Evolutionary conservation across 2,329 filamentous ascomycete species (phyloP).

Genomic region (Magnaporthiopsis incrustans): DNA sequence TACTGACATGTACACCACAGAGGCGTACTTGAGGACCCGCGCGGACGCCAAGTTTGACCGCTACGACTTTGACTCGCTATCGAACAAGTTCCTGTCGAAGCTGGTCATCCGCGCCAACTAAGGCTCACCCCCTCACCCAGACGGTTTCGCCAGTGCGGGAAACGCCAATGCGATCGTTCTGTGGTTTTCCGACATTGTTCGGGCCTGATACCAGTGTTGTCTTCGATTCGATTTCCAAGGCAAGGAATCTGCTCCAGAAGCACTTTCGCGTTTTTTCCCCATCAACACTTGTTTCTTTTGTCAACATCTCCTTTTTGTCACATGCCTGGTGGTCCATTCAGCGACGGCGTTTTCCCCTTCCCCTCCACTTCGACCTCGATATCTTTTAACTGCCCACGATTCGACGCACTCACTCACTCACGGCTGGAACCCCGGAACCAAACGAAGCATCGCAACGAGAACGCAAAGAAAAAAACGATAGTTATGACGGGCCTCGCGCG

Average conservation of each 20-base stretch:
- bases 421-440: constrained; percentile 16
- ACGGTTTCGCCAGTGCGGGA: not conserved
- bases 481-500: constrained; percentile 8
- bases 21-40: constrained; percentile 77
- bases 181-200: constrained; percentile 9
- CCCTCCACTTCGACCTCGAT: constrained; percentile 8
- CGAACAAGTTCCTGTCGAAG: constrained; percentile 95
- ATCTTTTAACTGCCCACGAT: constrained; percentile 6
- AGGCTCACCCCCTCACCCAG: constrained; percentile 10
- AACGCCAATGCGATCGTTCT: not conserved
- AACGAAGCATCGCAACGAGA: constrained; percentile 22
- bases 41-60: constrained; percentile 78
- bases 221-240: not conserved
- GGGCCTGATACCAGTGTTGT: constrained; percentile 2
- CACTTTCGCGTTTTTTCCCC: not conserved
- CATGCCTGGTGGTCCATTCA: constrained; percentile 14
- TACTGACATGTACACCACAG: constrained; percentile 38
- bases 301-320: constrained; percentile 12
- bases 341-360: constrained; percentile 20
- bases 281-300: constrained; percentile 9
- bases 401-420: constrained; percentile 13
- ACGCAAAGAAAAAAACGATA: constrained; percentile 7
- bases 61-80: constrained; percentile 87
- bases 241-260: not conserved
- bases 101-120: constrained; percentile 92